Conservation (phyloP, 129 eudicot species). For the Centaurea solstitialis region DNA sequence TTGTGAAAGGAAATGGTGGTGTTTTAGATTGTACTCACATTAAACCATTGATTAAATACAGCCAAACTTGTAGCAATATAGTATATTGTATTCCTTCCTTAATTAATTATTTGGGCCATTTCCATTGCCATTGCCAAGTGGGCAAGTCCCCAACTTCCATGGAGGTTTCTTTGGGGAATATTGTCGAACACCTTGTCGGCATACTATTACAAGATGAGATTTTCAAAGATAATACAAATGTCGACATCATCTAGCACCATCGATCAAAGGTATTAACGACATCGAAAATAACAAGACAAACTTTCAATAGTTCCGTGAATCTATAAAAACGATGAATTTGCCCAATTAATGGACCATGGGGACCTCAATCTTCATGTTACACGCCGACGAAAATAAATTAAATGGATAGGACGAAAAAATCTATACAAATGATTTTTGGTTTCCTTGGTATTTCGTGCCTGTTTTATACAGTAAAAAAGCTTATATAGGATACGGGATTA, state of each 20-base stretch:
- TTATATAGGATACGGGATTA: neutral
- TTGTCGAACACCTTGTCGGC: conserved; percentile 23
- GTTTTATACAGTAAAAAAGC: neutral
- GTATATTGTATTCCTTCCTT: neutral
- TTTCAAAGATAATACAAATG: conserved; percentile 20
- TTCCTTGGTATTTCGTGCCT: neutral
- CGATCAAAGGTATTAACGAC: conserved; percentile 24
- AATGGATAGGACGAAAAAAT: conserved; percentile 7
- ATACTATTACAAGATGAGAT: conserved; percentile 19
- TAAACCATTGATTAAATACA: too few relatives aligned
- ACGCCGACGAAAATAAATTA: neutral
- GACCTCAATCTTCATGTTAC: conserved; percentile 20
- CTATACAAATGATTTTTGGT: neutral
- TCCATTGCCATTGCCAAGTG: conserved; percentile 20
- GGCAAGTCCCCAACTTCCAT: conserved; percentile 36
- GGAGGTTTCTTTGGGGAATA: conserved; percentile 24
- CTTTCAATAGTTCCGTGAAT: conserved; percentile 31
- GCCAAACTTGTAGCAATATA: neutral
- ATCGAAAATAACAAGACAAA: conserved; percentile 11
- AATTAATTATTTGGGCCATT: neutral
- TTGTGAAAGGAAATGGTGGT: too few relatives aligned
- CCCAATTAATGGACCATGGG: conserved; percentile 11
- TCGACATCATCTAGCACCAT: conserved; percentile 24
- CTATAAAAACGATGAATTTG: conserved; percentile 12
- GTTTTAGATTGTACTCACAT: too few relatives aligned